Evolutionary conservation across 257 asterid species (phyloP).

Genomic region (Thymus quinquecostatus): DNA sequence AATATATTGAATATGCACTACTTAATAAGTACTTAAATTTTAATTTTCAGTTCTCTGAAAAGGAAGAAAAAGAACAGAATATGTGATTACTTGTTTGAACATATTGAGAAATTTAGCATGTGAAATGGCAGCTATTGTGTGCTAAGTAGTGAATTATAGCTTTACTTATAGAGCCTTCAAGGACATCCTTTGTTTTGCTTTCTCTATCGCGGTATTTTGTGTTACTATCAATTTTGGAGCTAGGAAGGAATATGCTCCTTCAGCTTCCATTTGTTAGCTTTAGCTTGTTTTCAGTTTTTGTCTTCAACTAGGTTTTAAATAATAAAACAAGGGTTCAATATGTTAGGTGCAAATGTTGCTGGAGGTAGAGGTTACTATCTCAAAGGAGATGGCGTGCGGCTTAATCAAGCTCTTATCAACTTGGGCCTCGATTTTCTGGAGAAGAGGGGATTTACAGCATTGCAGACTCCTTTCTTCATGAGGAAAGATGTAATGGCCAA

Average conservation of each 20-base stretch:
- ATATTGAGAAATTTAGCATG: background rate
- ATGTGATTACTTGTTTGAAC: background rate
- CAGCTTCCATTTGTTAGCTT: slow-evolving; percentile 1
- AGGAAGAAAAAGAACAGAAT: background rate
- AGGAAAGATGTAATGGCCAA: slow-evolving; percentile 87
- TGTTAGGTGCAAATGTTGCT: slow-evolving; percentile 77
- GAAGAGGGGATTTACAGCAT: slow-evolving; percentile 54
- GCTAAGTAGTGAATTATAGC: background rate
- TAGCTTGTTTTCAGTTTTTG: background rate
- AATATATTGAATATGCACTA: background rate
- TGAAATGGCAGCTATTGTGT: background rate
- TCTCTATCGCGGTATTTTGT: background rate
- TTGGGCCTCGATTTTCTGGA: slow-evolving; percentile 73
- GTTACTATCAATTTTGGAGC: background rate
- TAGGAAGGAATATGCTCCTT: background rate
- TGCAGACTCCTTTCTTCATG: slow-evolving; percentile 93
- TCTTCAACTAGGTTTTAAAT: slow-evolving; percentile 26
- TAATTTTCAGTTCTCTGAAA: background rate
- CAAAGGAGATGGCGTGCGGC: slow-evolving; percentile 84
- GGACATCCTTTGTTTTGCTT: background rate
- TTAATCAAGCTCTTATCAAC: slow-evolving; percentile 81
- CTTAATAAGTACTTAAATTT: background rate
- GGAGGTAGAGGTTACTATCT: slow-evolving; percentile 92
- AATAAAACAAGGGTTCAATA: slow-evolving; percentile 14
- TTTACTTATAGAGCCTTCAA: background rate